A percentile compares a stretch with the other conserved stretches of the same genome.
These are phyloP conservation scores for Neofusicoccum kwambonambiense DNA, from an alignment of 2,329 filamentous ascomycete species.

Conservation along the genomic window DNA sequence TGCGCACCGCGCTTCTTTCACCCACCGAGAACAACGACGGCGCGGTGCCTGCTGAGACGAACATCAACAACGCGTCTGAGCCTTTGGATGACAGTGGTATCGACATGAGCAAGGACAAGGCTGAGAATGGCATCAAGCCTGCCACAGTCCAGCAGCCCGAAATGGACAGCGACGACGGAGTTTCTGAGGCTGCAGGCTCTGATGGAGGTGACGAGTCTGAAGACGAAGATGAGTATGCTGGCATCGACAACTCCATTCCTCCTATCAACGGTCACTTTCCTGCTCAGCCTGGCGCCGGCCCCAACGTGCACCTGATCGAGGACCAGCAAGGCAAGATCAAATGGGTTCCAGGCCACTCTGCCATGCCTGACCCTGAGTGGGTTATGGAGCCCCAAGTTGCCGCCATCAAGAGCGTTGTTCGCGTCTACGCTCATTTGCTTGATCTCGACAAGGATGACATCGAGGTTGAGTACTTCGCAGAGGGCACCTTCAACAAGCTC, in stretches of 20 bases:
- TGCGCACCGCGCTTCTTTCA: background rate
- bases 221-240: background rate
- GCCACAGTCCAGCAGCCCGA: too few species aligned
- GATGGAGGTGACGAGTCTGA: background rate
- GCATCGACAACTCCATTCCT: background rate
- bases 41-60: background rate
- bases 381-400: slow-evolving; percentile 14
- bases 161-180: too few species aligned
- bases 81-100: background rate
- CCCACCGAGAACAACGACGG: too few species aligned
- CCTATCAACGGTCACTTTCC: background rate
- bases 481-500: slow-evolving; percentile 22
- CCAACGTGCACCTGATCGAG: background rate
- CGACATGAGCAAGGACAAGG: background rate
- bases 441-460: background rate
- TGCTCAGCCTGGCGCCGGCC: too few species aligned
- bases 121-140: background rate
- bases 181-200: too few species aligned
- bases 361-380: background rate
- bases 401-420: background rate
- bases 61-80: too few species aligned
- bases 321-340: background rate
- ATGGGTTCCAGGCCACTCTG: too few species aligned
- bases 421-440: slow-evolving; percentile 1
- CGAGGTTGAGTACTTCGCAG: slow-evolving; percentile 17